These are phyloP conservation scores for Lipomyces kockii DNA, from an alignment of 805 yeast genomes.

Conservation along the genomic window DNA sequence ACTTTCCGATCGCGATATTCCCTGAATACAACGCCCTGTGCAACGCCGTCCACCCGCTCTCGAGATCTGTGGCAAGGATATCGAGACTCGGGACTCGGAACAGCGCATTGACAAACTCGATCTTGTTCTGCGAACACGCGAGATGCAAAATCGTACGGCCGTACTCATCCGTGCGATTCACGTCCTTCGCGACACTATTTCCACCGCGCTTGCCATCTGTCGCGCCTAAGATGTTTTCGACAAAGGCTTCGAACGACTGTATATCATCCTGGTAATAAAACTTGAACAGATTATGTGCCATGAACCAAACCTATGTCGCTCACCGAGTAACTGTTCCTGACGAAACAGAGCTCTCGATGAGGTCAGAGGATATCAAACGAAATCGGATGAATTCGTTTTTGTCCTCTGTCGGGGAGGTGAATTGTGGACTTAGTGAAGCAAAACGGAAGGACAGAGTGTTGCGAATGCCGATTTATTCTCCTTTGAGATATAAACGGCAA, in stretches of 20 bases:
- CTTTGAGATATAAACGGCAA: background rate
- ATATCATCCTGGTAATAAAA: slow-evolving; percentile 33
- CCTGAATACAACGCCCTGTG: slow-evolving; percentile 70
- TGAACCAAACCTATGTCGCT: slow-evolving; percentile 4
- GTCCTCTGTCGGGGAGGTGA: slow-evolving; percentile 1
- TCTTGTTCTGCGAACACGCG: slow-evolving; percentile 56
- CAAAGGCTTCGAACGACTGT: slow-evolving; percentile 16
- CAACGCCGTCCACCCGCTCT: slow-evolving; percentile 80
- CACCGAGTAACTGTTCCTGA: background rate
- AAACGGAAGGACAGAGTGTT: background rate
- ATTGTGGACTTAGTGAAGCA: background rate
- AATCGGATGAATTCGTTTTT: background rate
- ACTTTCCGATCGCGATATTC: slow-evolving; percentile 58
- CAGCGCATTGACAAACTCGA: slow-evolving; percentile 53
- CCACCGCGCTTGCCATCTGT: background rate
- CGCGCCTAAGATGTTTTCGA: slow-evolving; percentile 14
- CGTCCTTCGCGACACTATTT: slow-evolving; percentile 19
- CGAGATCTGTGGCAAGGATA: slow-evolving; percentile 59
- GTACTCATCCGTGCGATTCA: slow-evolving; percentile 33
- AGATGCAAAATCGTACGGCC: slow-evolving; percentile 59
- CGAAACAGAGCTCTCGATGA: background rate
- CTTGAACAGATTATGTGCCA: slow-evolving; percentile 28
- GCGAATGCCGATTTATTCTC: background rate
- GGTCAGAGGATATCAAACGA: background rate
- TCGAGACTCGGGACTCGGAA: slow-evolving; percentile 57